Conservation (phyloP, 495 filamentous ascomycete genomes). For the Xylaria palmicola region DNA sequence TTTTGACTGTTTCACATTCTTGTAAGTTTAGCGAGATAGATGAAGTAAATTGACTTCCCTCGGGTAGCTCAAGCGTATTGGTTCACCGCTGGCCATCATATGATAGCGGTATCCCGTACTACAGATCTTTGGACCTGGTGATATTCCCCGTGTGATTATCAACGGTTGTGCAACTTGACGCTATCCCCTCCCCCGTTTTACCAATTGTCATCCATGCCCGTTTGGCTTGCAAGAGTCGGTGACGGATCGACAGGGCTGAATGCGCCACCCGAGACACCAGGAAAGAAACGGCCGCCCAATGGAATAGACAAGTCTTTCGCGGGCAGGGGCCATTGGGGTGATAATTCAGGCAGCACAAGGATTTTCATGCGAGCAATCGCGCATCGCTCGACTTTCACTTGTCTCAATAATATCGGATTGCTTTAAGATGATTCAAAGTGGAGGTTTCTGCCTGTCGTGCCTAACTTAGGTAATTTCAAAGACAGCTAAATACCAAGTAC, state of each 20-base stretch:
- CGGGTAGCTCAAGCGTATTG: neutral
- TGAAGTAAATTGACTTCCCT: neutral
- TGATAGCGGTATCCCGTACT: too few relatives aligned
- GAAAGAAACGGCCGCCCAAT: neutral
- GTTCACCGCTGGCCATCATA: too few relatives aligned
- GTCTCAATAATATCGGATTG: neutral
- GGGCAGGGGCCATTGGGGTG: neutral
- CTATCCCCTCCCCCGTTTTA: neutral
- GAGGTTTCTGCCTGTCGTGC: conserved; percentile 10
- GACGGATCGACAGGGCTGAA: neutral
- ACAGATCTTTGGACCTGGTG: too few relatives aligned
- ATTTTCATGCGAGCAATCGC: neutral
- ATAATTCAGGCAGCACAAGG: neutral
- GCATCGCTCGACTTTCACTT: neutral
- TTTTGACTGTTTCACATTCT: neutral
- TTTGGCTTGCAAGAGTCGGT: neutral
- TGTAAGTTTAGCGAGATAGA: neutral
- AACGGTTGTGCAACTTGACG: too few relatives aligned
- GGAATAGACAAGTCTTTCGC: neutral
- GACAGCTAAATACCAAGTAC: too few relatives aligned
- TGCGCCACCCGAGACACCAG: neutral
- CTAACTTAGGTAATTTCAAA: too few relatives aligned
- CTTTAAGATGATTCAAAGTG: neutral
- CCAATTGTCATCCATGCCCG: too few relatives aligned
- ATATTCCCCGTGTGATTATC: too few relatives aligned